phyloP scores from a whole-genome alignment of 768 basidiomycete genomes.

The Pisolithus tinctorius region DNA sequence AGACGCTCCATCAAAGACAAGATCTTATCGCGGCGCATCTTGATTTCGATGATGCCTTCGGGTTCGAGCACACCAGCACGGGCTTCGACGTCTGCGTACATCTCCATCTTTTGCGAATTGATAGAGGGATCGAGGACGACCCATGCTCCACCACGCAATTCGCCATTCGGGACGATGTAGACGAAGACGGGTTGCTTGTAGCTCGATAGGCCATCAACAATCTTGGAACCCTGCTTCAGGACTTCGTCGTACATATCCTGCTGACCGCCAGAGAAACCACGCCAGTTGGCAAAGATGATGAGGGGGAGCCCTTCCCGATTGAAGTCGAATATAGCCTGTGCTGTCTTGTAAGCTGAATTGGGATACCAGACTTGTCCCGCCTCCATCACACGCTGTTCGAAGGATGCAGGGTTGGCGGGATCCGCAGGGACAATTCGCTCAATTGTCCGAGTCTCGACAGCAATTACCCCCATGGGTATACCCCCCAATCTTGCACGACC shows the following conservation, averaged over 20 bases:
- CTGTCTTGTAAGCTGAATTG: conserved; percentile 98
- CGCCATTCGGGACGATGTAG: conserved; percentile 97
- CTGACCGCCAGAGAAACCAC: conserved; percentile 99
- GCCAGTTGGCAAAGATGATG: conserved; percentile 99
- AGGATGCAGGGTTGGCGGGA: conserved; percentile 93
- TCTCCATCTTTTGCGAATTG: conserved; percentile 96
- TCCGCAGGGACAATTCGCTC: conserved; percentile 97
- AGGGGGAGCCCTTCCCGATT: conserved; percentile 94
- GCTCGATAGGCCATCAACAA: conserved; percentile 93
- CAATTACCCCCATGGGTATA: conserved; percentile 96
- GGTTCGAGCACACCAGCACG: conserved; percentile 96
- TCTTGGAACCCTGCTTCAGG: conserved; percentile 95
- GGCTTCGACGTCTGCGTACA: conserved; percentile 96
- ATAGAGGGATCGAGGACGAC: conserved; percentile 98
- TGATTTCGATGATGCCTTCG: conserved; percentile 96
- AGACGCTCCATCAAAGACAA: conserved; percentile 88
- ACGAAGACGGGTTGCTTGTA: conserved; percentile 99
- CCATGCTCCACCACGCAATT: conserved; percentile 98
- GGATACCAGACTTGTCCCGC: conserved; percentile 99
- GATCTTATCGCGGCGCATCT: conserved; percentile 94
- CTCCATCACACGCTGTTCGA: conserved; percentile 97
- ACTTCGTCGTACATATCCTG: conserved; percentile 99
- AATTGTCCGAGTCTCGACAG: conserved; percentile 95
- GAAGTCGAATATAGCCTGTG: conserved; percentile 98
- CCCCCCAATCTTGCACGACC: conserved; percentile 95